Percentiles rank a stretch among this genome's conserved stretches.
Evolutionary conservation across 1,284 basidiomycete genomes (phyloP).

Genomic region (Moesziomyces aphidis): DNA sequence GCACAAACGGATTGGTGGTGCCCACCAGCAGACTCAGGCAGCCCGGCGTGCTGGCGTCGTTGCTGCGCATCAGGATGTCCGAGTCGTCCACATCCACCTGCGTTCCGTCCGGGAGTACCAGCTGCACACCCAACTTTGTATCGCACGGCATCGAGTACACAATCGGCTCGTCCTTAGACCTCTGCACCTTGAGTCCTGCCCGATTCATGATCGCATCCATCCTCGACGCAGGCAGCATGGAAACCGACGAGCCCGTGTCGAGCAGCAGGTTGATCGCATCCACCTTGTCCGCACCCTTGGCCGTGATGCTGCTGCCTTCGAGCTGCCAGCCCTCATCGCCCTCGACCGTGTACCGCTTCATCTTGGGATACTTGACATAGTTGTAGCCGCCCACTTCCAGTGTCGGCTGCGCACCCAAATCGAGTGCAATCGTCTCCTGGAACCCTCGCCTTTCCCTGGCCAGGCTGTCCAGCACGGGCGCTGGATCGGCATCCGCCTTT

Average conservation of each 20-base stretch:
- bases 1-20: constrained; percentile 29
- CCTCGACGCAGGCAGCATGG: constrained; percentile 26
- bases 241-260: constrained; percentile 39
- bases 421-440: constrained; percentile 15
- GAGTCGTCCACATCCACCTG: constrained; percentile 18
- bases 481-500: constrained; percentile 4
- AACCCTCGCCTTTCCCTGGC: constrained; percentile 5
- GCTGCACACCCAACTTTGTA: constrained; percentile 26
- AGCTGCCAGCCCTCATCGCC: constrained; percentile 29
- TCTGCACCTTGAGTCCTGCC: constrained; percentile 17
- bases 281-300: constrained; percentile 1
- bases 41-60: constrained; percentile 32
- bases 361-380: constrained; percentile 17
- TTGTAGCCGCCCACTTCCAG: constrained; percentile 40
- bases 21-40: constrained; percentile 36
- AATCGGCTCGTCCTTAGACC: constrained; percentile 24
- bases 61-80: constrained; percentile 41
- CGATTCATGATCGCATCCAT: constrained; percentile 34
- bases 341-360: constrained; percentile 16
- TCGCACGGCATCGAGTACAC: constrained; percentile 38
- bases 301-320: constrained; percentile 13
- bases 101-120: constrained; percentile 28
- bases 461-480: constrained; percentile 17
- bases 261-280: constrained; percentile 21
- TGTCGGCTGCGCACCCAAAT: constrained; percentile 10